Conservation (phyloP, 2,329 filamentous ascomycete genomes). For the Alternaria tenuissima region DNA sequence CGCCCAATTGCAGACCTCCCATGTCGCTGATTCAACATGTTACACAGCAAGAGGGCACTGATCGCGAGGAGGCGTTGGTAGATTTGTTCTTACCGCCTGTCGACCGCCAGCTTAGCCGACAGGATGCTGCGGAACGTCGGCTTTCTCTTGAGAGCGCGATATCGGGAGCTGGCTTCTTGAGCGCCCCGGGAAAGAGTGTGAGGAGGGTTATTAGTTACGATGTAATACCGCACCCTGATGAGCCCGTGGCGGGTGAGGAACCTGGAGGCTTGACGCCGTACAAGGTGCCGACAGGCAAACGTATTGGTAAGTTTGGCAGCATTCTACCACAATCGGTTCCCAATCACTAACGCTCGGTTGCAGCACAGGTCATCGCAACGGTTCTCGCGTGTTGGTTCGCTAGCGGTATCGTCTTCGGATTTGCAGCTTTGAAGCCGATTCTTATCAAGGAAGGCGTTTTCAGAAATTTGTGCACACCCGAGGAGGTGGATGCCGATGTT, state of each 20-base stretch:
- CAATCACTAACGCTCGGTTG: slow-evolving; percentile 17
- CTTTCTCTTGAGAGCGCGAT: slow-evolving; percentile 42
- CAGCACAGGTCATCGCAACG: slow-evolving; percentile 47
- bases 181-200: slow-evolving; percentile 40
- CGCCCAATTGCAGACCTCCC: slow-evolving; percentile 18
- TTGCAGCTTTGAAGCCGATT: slow-evolving; percentile 53
- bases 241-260: slow-evolving; percentile 48
- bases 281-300: slow-evolving; percentile 54
- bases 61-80: slow-evolving; percentile 54
- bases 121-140: slow-evolving; percentile 40
- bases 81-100: slow-evolving; percentile 48
- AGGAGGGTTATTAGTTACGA: slow-evolving; percentile 59
- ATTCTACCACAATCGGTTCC: slow-evolving; percentile 15
- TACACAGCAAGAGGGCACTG: slow-evolving; percentile 58
- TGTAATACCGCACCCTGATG: slow-evolving; percentile 53
- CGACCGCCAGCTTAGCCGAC: slow-evolving; percentile 41
- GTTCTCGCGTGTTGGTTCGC: slow-evolving; percentile 52
- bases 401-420: slow-evolving; percentile 53
- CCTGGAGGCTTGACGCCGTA: slow-evolving; percentile 59
- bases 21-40: slow-evolving; percentile 65
- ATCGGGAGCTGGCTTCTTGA: slow-evolving; percentile 30
- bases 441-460: slow-evolving; percentile 51
- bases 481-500: slow-evolving; percentile 45
- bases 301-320: slow-evolving; percentile 40
- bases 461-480: slow-evolving; percentile 45